phyloP scores from a whole-genome alignment of 2,329 filamentous ascomycete genomes.

The Trichophaea hybrida region DNA sequence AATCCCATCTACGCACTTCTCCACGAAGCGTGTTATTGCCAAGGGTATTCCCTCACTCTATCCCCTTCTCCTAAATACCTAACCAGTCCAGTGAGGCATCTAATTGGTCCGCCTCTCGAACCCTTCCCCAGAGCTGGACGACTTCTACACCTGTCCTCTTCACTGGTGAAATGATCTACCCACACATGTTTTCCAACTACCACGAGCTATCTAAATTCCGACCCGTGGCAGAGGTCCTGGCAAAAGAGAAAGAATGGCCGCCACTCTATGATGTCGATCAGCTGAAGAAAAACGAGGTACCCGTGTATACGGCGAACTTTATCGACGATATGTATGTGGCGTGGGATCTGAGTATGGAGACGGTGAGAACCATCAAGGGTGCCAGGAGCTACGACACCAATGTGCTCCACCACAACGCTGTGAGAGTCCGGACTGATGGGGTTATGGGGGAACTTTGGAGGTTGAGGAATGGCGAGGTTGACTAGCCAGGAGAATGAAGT shows the following conservation, averaged over 20 bases:
- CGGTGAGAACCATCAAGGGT: constrained; percentile 57
- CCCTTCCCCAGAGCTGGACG: constrained; percentile 26
- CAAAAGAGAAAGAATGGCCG: constrained; percentile 55
- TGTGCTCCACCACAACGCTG: constrained; percentile 69
- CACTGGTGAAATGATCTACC: constrained; percentile 79
- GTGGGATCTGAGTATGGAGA: constrained; percentile 56
- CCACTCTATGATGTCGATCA: constrained; percentile 60
- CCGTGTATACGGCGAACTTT: constrained; percentile 72
- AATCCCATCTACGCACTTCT: constrained; percentile 72
- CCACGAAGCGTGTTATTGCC: constrained; percentile 79
- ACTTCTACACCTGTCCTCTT: constrained; percentile 51
- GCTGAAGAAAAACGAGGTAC: constrained; percentile 62
- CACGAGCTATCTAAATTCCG: constrained; percentile 57
- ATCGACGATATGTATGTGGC: constrained; percentile 90
- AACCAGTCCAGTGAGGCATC: constrained; percentile 39
- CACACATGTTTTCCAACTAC: constrained; percentile 70
- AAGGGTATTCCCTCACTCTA: constrained; percentile 36
- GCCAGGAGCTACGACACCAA: constrained; percentile 78
- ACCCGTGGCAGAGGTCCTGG: constrained; percentile 56
- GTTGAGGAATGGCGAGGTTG: constrained; percentile 45
- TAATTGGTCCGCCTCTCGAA: constrained; percentile 51
- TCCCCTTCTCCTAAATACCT: background rate
- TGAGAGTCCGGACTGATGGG: constrained; percentile 59
- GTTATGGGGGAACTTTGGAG: constrained; percentile 63
- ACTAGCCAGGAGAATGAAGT: constrained; percentile 6